Conservation (phyloP, 176 grass and related monocot genomes). For the Olyra latifolia region DNA sequence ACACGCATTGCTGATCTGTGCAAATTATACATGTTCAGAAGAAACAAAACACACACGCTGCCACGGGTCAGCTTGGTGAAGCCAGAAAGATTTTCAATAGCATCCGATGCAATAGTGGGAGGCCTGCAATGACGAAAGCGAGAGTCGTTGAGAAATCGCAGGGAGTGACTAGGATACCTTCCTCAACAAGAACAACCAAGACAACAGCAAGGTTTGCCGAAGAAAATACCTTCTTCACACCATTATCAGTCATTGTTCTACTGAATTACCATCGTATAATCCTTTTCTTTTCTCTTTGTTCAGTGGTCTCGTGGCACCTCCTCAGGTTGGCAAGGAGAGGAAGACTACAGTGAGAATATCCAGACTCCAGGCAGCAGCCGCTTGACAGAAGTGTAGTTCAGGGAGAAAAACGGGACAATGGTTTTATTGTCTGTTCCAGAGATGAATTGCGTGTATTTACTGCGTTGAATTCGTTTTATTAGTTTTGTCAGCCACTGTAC, state of each 20-base stretch:
- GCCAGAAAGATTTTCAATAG: constrained; percentile 27
- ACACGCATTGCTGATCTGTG: constrained; percentile 11
- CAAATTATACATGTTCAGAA: constrained; percentile 21
- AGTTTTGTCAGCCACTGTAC: constrained; percentile 7
- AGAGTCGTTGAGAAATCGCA: constrained; percentile 16
- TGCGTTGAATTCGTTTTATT: neutral
- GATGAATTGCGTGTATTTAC: constrained; percentile 20
- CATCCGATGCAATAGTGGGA: neutral
- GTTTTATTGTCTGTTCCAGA: constrained; percentile 45
- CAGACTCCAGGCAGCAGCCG: constrained; percentile 9
- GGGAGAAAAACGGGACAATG: neutral
- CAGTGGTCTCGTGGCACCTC: constrained; percentile 5
- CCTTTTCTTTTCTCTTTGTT: neutral
- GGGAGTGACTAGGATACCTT: neutral
- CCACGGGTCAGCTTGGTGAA: constrained; percentile 6
- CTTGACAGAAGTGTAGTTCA: neutral
- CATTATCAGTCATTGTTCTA: neutral
- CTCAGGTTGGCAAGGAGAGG: constrained; percentile 24
- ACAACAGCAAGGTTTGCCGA: constrained; percentile 29
- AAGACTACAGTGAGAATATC: constrained; percentile 26
- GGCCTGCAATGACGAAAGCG: constrained; percentile 5
- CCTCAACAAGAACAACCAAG: constrained; percentile 33
- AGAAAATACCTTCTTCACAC: no score
- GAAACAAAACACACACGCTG: constrained; percentile 12
- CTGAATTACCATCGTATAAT: neutral